Evolutionary conservation across 176 grass and related monocot species (phyloP), one percentile per base, ranked within the genome.

Genomic region (Avena eriantha): DNA sequence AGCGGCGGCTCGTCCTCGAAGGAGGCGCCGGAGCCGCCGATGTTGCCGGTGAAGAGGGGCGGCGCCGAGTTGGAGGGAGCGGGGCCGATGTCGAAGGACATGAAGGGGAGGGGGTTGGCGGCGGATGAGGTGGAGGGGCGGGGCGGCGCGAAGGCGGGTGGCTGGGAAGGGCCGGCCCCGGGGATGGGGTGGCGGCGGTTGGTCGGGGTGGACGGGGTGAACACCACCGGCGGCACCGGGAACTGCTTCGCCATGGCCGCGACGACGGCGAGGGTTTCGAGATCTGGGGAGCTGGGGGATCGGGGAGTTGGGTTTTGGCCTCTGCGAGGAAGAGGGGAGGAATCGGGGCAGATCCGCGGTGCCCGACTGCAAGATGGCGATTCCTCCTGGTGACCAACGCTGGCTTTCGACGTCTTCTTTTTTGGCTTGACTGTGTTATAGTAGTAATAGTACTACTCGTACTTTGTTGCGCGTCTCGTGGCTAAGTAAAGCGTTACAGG

Each of bases 1-100:
- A 98, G 96, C 69, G 96, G 93, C 23, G 91, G 89, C 85, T 98
- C 93, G 80, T 98, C 93, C 46, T 98, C 96, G 81, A 98, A 98
- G 48, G 91, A 91, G 39, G 84, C 80, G 24, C 89, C 83, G 23
- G 81, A 77, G 59, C 79, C 83, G 24, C 81, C 86, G 36, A 93
- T 92, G 54, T 91, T 84, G 72, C 87, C 90, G 54, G 91, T 33
- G 86, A 85, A 95, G 69, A 95, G 83, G 26, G 93, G 89, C 48
- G 88, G 79, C 34, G 95, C 88, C 8, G 89, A 92, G 50, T 93
- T 92, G 13, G 91, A 77, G 23, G 90, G 41, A 10, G 87, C 88
- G 36, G 80, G 73, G 89, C 85, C 84, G 8, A 95, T 88, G 19
- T 98, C 95, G 73, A 93, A 95, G 87, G 96, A 93, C 96, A 98